Base-by-base conservation (phyloP, 768 basidiomycete species). In the Boletales sp. region DNA sequence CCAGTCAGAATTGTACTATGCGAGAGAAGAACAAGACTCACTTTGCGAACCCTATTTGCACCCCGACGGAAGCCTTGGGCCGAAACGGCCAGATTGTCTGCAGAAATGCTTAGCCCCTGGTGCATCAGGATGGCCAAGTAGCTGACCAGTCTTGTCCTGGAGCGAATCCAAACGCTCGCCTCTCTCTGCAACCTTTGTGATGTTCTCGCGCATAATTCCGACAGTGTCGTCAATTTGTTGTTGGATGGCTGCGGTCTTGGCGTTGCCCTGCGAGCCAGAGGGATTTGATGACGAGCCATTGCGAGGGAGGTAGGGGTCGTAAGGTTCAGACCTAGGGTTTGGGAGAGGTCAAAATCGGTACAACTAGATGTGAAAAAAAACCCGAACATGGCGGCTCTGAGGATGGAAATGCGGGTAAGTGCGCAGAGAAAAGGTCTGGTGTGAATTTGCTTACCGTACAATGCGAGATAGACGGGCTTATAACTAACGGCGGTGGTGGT, bases 61-160 rank as follows among this genome's bases (percentile, higher is more conserved):
- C 97, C 94, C 56, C 93, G 81, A 54, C 94, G 86, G 83, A 99
- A 99, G 24, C 94, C 93, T 74, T 99, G 95, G n/a, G 97, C 97
- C 21, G 94, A 97, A 37, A 95, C 90, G 29, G 97, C 95, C 48
- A 99, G 82, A 66, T 87, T 97, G 72, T 99, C 97, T 97, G 59
- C 45, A 15, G 40, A 45, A 49, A 19, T 12, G 18, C 44, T 30
- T 1, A 36, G 13, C 21, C 13, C 15, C 19, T 5, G 3, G 36
- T 13, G 14, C 27, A 38, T 15, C 7, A 11, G 14, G 17, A 43
- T 24, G 31, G 41, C 36, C 30, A 44, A 21, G n/a, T 39, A 17
- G 77, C 87, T 59, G 58, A 95, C 95, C 94, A 45, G 97, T 99
- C 81, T 98, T 98, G 72, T 97, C 95, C 71, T 97, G 95, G 56